Percentiles rank a stretch among this genome's conserved stretches.
phyloP scores from a whole-genome alignment of 441 rosid genomes.

The Euphorbia corollata region DNA sequence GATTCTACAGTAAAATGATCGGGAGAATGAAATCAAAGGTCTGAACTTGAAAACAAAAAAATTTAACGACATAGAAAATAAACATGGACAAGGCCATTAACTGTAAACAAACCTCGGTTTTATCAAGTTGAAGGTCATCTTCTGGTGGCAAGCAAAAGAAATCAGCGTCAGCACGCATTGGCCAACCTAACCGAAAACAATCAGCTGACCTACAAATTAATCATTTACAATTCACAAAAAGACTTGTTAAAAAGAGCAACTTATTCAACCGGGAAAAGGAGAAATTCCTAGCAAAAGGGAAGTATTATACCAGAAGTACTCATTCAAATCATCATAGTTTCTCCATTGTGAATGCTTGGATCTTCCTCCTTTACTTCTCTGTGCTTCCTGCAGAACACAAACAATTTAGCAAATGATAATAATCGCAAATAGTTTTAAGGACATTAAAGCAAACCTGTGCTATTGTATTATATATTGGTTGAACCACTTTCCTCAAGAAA shows the following conservation, averaged over 20 bases:
- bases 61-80: neutral
- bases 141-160: constrained; percentile 44
- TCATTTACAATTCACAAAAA: constrained; percentile 23
- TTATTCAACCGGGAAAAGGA: too few species aligned
- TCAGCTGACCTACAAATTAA: constrained; percentile 60
- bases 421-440: neutral
- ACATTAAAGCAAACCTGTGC: constrained; percentile 34
- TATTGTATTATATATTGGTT: constrained; percentile 79
- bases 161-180: constrained; percentile 96
- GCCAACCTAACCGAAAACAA: constrained; percentile 98
- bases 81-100: neutral
- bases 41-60: constrained; percentile 1
- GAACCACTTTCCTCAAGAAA: constrained; percentile 78
- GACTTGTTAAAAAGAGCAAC: constrained; percentile 50
- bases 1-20: neutral
- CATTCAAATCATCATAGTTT: constrained; percentile 95
- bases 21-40: neutral
- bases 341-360: constrained; percentile 99
- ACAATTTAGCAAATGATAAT: constrained; percentile 17
- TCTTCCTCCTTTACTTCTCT: constrained; percentile 65
- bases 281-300: neutral
- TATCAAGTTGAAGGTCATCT: constrained; percentile 30
- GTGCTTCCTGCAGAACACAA: constrained; percentile 59
- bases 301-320: constrained; percentile 73
- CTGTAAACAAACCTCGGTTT: constrained; percentile 48